These are phyloP conservation scores for Zelopaecilomyces penicillatus DNA, from an alignment of 2,329 filamentous ascomycete species.

Conservation along the genomic window DNA sequence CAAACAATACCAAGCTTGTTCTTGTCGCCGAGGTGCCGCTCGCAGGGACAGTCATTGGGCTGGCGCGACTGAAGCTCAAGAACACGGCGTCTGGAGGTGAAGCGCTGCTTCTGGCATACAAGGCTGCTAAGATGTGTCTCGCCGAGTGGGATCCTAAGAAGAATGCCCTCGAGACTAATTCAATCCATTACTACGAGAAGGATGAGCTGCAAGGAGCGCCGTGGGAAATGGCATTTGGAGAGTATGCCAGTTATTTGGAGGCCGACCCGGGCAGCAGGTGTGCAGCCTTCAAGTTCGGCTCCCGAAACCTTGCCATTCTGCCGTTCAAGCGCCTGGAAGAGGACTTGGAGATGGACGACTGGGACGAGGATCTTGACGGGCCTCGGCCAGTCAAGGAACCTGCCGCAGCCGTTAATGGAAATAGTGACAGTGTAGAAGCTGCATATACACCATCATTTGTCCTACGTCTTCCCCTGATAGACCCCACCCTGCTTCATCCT, in stretches of 20 bases:
- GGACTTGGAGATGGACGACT: conserved; percentile 86
- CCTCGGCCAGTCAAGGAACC: conserved; percentile 46
- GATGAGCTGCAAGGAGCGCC: conserved; percentile 78
- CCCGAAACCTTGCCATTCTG: conserved; percentile 81
- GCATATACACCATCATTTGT: conserved; percentile 91
- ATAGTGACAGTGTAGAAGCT: conserved; percentile 39
- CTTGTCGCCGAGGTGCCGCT: conserved; percentile 78
- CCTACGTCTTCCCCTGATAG: conserved; percentile 78
- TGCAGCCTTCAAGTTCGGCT: conserved; percentile 86
- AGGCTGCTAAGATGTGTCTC: conserved; percentile 86
- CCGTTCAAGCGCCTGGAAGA: conserved; percentile 82
- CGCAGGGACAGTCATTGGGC: conserved; percentile 73
- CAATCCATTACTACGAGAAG: conserved; percentile 96
- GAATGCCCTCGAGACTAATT: conserved; percentile 74
- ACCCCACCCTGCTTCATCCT: conserved; percentile 78
- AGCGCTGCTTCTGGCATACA: conserved; percentile 72
- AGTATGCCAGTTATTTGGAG: conserved; percentile 72
- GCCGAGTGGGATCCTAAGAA: conserved; percentile 86
- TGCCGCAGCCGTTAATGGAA: conserved; percentile 25
- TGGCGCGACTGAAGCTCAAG: conserved; percentile 67
- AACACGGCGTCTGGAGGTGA: conserved; percentile 74
- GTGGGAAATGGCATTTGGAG: conserved; percentile 67
- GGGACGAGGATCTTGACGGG: conserved; percentile 73
- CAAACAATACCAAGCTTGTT: conserved; percentile 66
- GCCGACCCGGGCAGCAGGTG: conserved; percentile 90